Evolutionary conservation across 2,329 filamentous ascomycete genomes (phyloP), one percentile per base, ranked within the genome.

Genomic region (Neopestalotiopsis sp.): DNA sequence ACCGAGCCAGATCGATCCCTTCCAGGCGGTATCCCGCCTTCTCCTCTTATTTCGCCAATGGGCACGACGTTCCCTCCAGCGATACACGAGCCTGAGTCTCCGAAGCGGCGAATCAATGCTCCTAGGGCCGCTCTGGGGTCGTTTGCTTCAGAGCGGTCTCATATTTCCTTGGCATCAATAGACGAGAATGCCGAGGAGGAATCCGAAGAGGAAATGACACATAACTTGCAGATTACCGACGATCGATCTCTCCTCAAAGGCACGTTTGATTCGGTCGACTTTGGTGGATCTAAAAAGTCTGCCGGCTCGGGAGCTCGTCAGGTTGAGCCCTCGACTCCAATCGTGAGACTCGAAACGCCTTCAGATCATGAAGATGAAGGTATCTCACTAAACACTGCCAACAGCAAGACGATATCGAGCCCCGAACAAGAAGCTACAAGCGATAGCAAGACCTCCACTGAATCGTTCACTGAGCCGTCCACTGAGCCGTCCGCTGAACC

Each of bases 1-100:
- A 68, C 78, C 53, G 74, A 77, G 1, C 70, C 71, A 9, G 76
- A 78, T 68, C 72, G 71, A n/a, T 72, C 75, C 3, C 49, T 76
- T 24, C 70, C 73, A 28, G 71, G 74, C 24, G 70, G 61, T 7
- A 59, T 67, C 12, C 64, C 72, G n/a, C 68, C 70, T 10, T 73
- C 76, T 10, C 68, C 74, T 3, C 45, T 75, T 7, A 56, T 74
- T 30, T 49, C 57, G 10, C 24, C 57, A 13, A 53, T 49, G 20
- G 42, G 64, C 5, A 38, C 20, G n/a, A 65, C 28, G 30, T 61
- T 58, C 42, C 42, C 40, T 34, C 32, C 64, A 9, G 67, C 69
- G 6, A 42, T 53, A 34, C 57, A 20, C 20, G 53, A 67, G 20
- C 53, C 38, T 30, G 34, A 67, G 12, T 49, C 28, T 30, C 30